Evolutionary conservation across 257 asterid genomes (phyloP), one percentile per base, ranked within the genome.

Genomic region (Eustoma russellianum): DNA sequence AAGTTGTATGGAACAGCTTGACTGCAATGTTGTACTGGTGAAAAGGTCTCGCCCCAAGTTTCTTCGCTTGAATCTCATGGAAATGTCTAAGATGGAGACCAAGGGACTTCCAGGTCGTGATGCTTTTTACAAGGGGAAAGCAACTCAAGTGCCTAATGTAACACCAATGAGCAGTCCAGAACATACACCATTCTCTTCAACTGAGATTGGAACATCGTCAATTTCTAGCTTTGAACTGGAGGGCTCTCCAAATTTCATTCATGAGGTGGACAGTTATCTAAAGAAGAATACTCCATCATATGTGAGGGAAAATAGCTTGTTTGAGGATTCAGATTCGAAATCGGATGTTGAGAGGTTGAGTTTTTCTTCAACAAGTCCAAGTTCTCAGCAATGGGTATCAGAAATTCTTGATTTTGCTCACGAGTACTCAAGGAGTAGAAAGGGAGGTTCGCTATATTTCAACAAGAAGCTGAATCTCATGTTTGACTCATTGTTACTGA

Each of bases 101-200:
- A 71, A 69, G 19, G 65, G 35, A 30, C 55, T 62, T 44, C 30
- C 53, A 13, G 48, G 17, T 34, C 62, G 77, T 41, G 79, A 66
- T 66, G 57, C 77, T 30, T 59, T 61, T 2, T 51, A 56, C 59
- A 41, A 52, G 46, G 56, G 73, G 74, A 62, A 72, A 56, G 60
- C 56, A 52, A 72, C 61, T 30, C 85, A 70, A 69, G 95, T 74
- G 60, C 97, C 90, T 16, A 83, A 81, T 38, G 97, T 78, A 72
- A 90, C 93, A 65, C 97, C 96, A 15, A 77, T 77, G 18, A 69
- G 85, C 82, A 86, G 97, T 68, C 93, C 96, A 0, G 93, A 77
- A 41, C 72, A 70, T 57, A 47, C 71, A 47, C 66, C 77, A n/a
- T 72, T 65, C 48, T 67, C 75, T 50, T 41, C 60, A 34, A 69